A percentile compares a stretch with the other conserved stretches of the same genome.
Conservation (phyloP, 176 grass and related monocot species). For the Musa acuminata region DNA sequence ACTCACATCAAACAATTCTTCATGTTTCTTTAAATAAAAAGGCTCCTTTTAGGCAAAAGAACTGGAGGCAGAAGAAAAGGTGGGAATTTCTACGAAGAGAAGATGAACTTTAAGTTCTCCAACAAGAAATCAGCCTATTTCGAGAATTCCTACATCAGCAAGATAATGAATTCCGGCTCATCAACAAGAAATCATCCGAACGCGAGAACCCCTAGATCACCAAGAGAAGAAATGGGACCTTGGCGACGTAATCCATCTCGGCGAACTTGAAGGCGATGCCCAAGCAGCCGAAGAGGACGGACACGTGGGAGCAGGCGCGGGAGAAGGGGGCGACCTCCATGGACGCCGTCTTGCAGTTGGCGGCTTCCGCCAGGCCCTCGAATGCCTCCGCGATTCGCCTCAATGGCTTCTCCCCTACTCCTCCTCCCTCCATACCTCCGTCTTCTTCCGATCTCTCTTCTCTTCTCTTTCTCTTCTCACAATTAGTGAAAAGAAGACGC, state of each 20-base stretch:
- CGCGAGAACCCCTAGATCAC: not conserved
- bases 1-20: not conserved
- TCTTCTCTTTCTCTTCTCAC: not conserved
- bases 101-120: not conserved
- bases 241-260: constrained; percentile 94
- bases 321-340: constrained; percentile 63
- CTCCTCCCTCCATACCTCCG: constrained; percentile 30
- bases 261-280: constrained; percentile 97
- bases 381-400: constrained; percentile 64
- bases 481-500: not conserved
- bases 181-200: not conserved
- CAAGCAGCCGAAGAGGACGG: constrained; percentile 83
- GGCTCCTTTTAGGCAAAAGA: too few relatives aligned
- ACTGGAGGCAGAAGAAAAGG: not conserved
- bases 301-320: constrained; percentile 71
- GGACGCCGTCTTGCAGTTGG: constrained; percentile 22
- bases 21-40: not conserved
- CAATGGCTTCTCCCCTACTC: constrained; percentile 58
- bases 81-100: not conserved
- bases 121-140: not conserved
- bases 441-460: not conserved
- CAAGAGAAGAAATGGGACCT: constrained; percentile 23
- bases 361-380: constrained; percentile 48
- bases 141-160: not conserved
- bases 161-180: not conserved